phyloP scores from a whole-genome alignment of 2,329 filamentous ascomycete genomes.

The Diaporthe caulivora region DNA sequence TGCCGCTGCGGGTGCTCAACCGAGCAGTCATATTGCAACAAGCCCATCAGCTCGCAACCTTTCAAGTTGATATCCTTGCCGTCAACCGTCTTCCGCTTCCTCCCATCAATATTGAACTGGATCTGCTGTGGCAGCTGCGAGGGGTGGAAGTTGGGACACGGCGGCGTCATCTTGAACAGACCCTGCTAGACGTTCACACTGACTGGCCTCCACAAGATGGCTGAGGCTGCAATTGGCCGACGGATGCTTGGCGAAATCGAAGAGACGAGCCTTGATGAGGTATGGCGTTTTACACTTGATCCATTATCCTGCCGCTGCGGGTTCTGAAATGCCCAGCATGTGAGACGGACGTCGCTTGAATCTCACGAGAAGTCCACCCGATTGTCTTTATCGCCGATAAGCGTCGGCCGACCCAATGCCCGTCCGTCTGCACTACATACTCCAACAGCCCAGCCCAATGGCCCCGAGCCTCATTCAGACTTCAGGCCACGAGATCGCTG shows the following conservation, averaged over 20 bases:
- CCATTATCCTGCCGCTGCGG: background rate
- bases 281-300: slow-evolving; percentile 47
- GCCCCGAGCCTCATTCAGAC: background rate
- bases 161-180: slow-evolving; percentile 66
- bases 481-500: slow-evolving; percentile 33
- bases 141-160: slow-evolving; percentile 66
- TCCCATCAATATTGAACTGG: slow-evolving; percentile 62
- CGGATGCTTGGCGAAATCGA: slow-evolving; percentile 67
- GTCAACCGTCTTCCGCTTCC: slow-evolving; percentile 63
- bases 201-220: slow-evolving; percentile 46
- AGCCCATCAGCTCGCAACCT: slow-evolving; percentile 67
- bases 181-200: background rate
- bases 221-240: slow-evolving; percentile 58
- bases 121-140: slow-evolving; percentile 62
- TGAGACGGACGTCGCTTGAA: background rate
- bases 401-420: slow-evolving; percentile 28
- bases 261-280: slow-evolving; percentile 70
- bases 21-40: slow-evolving; percentile 72
- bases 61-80: slow-evolving; percentile 61
- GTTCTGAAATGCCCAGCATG: slow-evolving; percentile 38
- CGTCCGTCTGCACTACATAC: slow-evolving; percentile 35
- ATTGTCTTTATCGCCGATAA: slow-evolving; percentile 39
- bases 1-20: slow-evolving; percentile 61
- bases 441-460: slow-evolving; percentile 25
- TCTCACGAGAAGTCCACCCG: slow-evolving; percentile 3